Base-by-base conservation (phyloP, 2,329 filamentous ascomycete species). In the Orbilia quercus region DNA sequence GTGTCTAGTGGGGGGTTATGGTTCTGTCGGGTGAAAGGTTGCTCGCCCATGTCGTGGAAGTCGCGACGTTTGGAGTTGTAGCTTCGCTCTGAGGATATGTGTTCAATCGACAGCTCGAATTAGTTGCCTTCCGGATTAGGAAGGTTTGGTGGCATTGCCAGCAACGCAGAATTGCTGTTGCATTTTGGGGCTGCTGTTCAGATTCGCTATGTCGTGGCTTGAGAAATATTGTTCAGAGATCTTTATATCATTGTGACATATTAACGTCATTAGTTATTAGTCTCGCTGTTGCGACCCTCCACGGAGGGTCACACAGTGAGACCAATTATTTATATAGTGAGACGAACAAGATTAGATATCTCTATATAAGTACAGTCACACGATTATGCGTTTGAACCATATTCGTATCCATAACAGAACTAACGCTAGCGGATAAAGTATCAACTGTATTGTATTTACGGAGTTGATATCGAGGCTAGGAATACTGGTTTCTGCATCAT, bases 21-120 rank as follows among this genome's bases (percentile, higher is more conserved):
- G 36, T 23, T 57, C 22, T 42, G 6, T 18, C 20, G 20, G 11
- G 48, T 25, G 16, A 25, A 25, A 4, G 14, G 36, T 14, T 47
- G 5, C 36, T 20, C 11, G 20, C 11, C 11, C n/a, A 3, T 20
- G 48, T 47, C n/a, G 34, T 44, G 47, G 31, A 48, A 55, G 42
- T 47, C 50, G 50, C 42, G 60, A 20, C 20, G 16, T 12, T 47
- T 47, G 20, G 25, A 16, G 25, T 53, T 11, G 11, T 7, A 25
- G 25, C 50, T 31, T 9, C 9, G 51, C 45, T 28, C 11, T 28
- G 50, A 54, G 55, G 57, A 64, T 54, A 64, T 64, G 59, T 55
- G 48, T 51, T 64, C 59, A 64, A 64, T 64, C 59, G n/a, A 28
- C 53, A 34, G 48, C 23, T n/a, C 1, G n/a, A n/a, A n/a, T n/a